Evolutionary conservation across 2,329 filamentous ascomycete species (phyloP).

Genomic region (Pyricularia sp.): DNA sequence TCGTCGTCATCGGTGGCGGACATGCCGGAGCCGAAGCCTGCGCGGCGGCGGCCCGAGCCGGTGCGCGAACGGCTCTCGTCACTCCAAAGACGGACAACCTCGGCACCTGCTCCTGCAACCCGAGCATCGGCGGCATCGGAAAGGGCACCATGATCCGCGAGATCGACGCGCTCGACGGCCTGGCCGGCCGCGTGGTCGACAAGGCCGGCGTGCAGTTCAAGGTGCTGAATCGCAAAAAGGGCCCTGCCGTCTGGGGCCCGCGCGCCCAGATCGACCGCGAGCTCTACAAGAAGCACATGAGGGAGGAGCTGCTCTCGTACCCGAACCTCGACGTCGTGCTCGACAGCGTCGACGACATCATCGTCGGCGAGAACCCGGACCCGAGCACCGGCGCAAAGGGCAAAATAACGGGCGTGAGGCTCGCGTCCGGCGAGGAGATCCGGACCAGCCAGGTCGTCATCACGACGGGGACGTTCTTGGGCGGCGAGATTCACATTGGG

Average conservation of each 20-base stretch:
- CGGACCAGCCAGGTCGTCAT: constrained; percentile 78
- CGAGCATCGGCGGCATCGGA: constrained; percentile 95
- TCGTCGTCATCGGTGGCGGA: constrained; percentile 89
- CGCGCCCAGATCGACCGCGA: constrained; percentile 89
- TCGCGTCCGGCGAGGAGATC: constrained; percentile 82
- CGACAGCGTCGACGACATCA: constrained; percentile 87
- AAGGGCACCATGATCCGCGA: constrained; percentile 95
- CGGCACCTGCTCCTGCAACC: constrained; percentile 93
- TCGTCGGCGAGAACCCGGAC: constrained; percentile 48
- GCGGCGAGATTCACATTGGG: constrained; percentile 94
- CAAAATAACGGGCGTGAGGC: constrained; percentile 72
- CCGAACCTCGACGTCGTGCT: constrained; percentile 71
- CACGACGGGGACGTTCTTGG: constrained; percentile 90
- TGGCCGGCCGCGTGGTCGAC: constrained; percentile 83
- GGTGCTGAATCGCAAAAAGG: constrained; percentile 79
- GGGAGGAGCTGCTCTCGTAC: constrained; percentile 70
- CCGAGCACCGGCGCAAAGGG: constrained; percentile 39
- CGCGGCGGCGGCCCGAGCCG: constrained; percentile 78
- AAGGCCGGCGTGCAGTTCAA: constrained; percentile 93
- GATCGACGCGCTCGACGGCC: constrained; percentile 86
- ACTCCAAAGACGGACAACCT: constrained; percentile 85
- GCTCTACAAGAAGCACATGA: constrained; percentile 87
- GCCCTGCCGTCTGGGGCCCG: constrained; percentile 93
- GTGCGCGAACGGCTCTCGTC: constrained; percentile 80
- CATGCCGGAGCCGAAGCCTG: constrained; percentile 94